Conservation (phyloP, 139 green algal species). For the Pseudopediastrum boryanum region DNA sequence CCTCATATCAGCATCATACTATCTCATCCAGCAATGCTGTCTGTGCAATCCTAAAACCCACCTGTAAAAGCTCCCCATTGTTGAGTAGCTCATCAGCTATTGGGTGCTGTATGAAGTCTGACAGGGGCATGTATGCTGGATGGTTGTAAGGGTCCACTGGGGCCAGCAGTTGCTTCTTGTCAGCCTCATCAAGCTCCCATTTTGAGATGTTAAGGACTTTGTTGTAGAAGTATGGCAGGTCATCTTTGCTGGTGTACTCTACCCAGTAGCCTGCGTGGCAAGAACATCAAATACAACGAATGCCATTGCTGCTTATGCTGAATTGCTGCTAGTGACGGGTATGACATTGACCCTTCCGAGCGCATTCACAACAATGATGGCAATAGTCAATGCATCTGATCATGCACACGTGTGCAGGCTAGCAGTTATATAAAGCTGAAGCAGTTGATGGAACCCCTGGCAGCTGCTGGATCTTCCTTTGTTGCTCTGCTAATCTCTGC, state of each 20-base stretch:
- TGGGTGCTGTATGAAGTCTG: conserved; percentile 78
- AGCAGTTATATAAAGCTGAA: too few relatives aligned
- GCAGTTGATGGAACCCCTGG: too few relatives aligned
- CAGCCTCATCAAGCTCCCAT: conserved; percentile 52
- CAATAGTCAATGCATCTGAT: too few relatives aligned
- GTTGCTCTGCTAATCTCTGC: too few relatives aligned
- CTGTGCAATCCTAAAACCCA: conserved; percentile 13
- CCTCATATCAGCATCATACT: neutral
- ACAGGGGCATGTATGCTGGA: conserved; percentile 72
- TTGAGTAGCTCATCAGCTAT: conserved; percentile 80
- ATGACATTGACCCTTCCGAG: too few relatives aligned
- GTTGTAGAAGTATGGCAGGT: conserved; percentile 59
- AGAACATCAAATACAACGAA: too few relatives aligned
- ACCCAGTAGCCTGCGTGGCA: conserved; percentile 39
- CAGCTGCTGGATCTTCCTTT: too few relatives aligned
- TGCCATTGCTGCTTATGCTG: too few relatives aligned
- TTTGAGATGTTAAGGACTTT: conserved; percentile 48
- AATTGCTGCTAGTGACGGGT: too few relatives aligned
- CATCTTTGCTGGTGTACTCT: conserved; percentile 42
- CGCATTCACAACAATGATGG: too few relatives aligned
- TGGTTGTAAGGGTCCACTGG: conserved; percentile 86
- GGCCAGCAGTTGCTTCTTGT: conserved; percentile 54
- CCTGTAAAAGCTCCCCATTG: conserved; percentile 77
- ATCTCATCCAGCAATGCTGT: neutral
- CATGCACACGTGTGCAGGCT: too few relatives aligned